Conservation (phyloP, 2,329 filamentous ascomycete species). For the Scorias spongiosa region DNA sequence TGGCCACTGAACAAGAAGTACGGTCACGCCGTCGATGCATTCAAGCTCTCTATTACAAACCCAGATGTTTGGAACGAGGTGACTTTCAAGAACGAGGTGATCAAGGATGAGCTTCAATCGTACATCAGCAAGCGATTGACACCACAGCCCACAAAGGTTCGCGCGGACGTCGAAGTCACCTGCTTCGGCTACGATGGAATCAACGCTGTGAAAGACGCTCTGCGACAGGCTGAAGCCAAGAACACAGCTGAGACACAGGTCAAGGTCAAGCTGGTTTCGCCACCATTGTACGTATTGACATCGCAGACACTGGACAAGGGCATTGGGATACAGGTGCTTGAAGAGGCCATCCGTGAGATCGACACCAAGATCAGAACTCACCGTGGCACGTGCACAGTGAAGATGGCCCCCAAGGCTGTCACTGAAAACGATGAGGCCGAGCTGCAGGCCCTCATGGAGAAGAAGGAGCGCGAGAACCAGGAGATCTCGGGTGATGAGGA, state of each 20-base stretch:
- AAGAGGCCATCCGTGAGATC: constrained; percentile 82
- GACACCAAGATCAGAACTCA: constrained; percentile 61
- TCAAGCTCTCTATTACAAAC: constrained; percentile 98
- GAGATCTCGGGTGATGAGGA: constrained; percentile 97
- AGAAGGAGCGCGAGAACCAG: constrained; percentile 93
- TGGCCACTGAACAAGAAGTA: constrained; percentile 98
- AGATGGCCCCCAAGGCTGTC: constrained; percentile 98
- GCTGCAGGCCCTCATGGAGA: constrained; percentile 96
- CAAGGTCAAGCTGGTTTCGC: constrained; percentile 97
- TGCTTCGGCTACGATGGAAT: constrained; percentile 91
- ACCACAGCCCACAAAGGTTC: constrained; percentile 96
- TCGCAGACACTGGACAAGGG: constrained; percentile 91
- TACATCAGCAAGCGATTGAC: constrained; percentile 97
- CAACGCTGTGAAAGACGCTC: constrained; percentile 88
- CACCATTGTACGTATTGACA: constrained; percentile 89
- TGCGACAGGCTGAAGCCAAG: constrained; percentile 78
- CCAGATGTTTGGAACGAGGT: constrained; percentile 92
- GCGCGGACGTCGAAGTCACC: constrained; percentile 91
- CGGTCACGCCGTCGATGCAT: constrained; percentile 90
- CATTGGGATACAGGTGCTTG: constrained; percentile 66
- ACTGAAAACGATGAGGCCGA: constrained; percentile 97
- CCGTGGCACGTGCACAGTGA: constrained; percentile 70
- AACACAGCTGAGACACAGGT: constrained; percentile 89
- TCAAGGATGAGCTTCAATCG: constrained; percentile 76
- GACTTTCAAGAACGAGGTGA: constrained; percentile 68